Conservation (phyloP, 768 basidiomycete species). For the Arthromyces matolae region DNA sequence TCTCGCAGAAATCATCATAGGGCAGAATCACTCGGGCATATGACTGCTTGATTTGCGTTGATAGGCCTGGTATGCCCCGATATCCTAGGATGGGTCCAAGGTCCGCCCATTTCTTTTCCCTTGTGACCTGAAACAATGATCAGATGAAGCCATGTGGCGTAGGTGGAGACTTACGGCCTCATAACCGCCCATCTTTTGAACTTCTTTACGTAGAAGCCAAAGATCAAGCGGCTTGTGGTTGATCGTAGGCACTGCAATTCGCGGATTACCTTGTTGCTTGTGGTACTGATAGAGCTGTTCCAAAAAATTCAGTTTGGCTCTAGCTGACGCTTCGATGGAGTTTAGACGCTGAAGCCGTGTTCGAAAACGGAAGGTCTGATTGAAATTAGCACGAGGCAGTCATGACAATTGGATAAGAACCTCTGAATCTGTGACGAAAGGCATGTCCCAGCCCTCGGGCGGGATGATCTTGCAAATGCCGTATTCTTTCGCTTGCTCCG, state of each 20-base stretch:
- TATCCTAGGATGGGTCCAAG: constrained; percentile 82
- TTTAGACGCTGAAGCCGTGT: constrained; percentile 93
- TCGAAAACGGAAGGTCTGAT: constrained; percentile 94
- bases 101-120: constrained; percentile 83
- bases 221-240: constrained; percentile 91
- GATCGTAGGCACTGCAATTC: constrained; percentile 90
- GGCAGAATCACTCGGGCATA: constrained; percentile 91
- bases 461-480: constrained; percentile 98
- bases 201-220: constrained; percentile 91
- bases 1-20: constrained; percentile 88
- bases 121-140: constrained; percentile 58
- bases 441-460: constrained; percentile 91
- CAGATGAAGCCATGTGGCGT: constrained; percentile 10
- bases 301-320: constrained; percentile 95
- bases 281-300: constrained; percentile 97
- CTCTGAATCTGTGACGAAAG: constrained; percentile 92
- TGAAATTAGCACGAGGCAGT: too few relatives aligned
- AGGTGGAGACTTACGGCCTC: constrained; percentile 57
- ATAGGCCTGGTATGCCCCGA: constrained; percentile 75
- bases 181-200: constrained; percentile 84
- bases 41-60: constrained; percentile 84
- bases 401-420: constrained; percentile 43
- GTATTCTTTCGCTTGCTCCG: constrained; percentile 63
- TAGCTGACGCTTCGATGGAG: constrained; percentile 93
- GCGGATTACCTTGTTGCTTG: constrained; percentile 88